Evolutionary conservation across 805 yeast genomes (phyloP).

Genomic region (Starmerella powellii): DNA sequence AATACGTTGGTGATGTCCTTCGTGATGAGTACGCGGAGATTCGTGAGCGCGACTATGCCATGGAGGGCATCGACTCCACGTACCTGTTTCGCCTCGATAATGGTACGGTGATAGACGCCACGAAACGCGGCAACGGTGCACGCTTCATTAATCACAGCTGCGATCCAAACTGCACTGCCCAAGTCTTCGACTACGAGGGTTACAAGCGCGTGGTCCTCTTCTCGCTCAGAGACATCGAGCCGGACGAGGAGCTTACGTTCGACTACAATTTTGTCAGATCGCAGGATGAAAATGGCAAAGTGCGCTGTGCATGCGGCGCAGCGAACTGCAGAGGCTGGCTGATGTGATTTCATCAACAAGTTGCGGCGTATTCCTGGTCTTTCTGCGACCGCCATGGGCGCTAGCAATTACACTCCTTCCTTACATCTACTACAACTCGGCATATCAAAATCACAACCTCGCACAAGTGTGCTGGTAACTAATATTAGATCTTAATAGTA

Average conservation of each 20-base stretch:
- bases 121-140: conserved; percentile 94
- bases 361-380: neutral
- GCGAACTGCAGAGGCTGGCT: conserved; percentile 46
- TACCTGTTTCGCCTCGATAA: conserved; percentile 88
- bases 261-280: conserved; percentile 84
- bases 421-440: too few species aligned
- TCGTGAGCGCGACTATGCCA: conserved; percentile 71
- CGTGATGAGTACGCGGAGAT: conserved; percentile 90
- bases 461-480: too few species aligned
- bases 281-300: conserved; percentile 75
- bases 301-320: conserved; percentile 91
- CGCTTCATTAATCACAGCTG: conserved; percentile 95
- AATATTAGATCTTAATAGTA: too few species aligned
- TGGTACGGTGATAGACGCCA: conserved; percentile 91
- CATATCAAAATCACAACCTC: too few species aligned
- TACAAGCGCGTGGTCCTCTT: conserved; percentile 87
- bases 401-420: too few species aligned
- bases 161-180: conserved; percentile 94
- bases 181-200: conserved; percentile 69
- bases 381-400: neutral
- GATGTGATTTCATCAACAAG: conserved; percentile 4
- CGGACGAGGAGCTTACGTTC: conserved; percentile 71
- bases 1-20: conserved; percentile 90
- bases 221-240: conserved; percentile 75
- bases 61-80: conserved; percentile 91